Conservation (phyloP, 371 early-diverging fungal genomes). For the Mortierella sp. region DNA sequence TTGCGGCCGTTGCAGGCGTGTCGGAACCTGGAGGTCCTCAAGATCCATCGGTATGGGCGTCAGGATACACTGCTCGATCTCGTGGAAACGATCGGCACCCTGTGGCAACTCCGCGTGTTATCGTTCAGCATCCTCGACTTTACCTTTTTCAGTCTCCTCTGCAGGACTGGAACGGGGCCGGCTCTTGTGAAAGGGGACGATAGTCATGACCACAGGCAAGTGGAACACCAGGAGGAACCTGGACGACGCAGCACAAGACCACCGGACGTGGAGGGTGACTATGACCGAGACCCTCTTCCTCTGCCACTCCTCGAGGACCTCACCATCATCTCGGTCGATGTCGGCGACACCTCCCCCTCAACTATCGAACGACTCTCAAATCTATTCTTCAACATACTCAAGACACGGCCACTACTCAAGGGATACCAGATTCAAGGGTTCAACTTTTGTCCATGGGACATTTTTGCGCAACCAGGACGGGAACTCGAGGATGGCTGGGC, state of each 20-base stretch:
- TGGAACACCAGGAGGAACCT: not conserved
- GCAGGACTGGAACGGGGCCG: not conserved
- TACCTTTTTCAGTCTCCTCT: constrained; percentile 8
- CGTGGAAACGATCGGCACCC: constrained; percentile 5
- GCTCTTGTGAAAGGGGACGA: not conserved
- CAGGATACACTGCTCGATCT: constrained; percentile 9
- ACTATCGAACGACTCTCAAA: not conserved
- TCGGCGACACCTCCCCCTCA: not conserved
- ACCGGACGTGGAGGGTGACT: not conserved
- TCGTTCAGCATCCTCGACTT: constrained; percentile 6
- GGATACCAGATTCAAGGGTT: not conserved
- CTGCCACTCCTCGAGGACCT: not conserved
- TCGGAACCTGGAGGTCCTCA: not conserved
- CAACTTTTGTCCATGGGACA: not conserved
- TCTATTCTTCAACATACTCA: not conserved
- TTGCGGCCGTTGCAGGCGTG: not conserved
- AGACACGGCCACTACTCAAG: constrained; percentile 1
- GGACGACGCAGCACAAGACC: not conserved
- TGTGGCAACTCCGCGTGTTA: not conserved
- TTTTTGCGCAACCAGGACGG: constrained; percentile 4
- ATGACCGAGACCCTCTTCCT: not conserved
- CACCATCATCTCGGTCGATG: not conserved
- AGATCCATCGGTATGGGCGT: not conserved
- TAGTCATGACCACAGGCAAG: not conserved
- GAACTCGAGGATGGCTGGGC: constrained; percentile 5